Percentiles rank a stretch among this genome's conserved stretches.
Conservation (phyloP, 371 early-diverging fungal genomes). For the Mortierella sp. region DNA sequence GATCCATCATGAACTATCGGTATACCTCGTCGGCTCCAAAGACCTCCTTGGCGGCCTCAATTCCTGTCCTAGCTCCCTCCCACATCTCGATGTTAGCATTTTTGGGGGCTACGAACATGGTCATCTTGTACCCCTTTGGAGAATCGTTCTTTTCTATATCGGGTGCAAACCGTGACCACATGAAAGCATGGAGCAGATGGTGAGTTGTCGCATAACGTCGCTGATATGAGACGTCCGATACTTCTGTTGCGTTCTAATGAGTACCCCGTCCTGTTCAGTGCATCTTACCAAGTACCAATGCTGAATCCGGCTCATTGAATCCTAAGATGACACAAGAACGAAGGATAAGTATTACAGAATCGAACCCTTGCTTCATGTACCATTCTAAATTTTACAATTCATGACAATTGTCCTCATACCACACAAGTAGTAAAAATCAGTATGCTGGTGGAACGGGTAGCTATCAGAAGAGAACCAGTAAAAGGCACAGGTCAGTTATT, state of each 20-base stretch:
- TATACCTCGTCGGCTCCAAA: slow-evolving; percentile 93
- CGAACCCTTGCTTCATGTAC: background rate
- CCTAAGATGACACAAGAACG: slow-evolving; percentile 61
- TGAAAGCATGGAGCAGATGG: background rate
- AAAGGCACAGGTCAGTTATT: background rate
- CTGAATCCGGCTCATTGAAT: slow-evolving; percentile 93
- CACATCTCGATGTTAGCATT: slow-evolving; percentile 85
- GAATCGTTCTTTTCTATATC: slow-evolving; percentile 69
- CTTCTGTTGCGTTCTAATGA: too few relatives aligned
- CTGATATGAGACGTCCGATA: too few relatives aligned
- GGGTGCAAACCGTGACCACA: background rate
- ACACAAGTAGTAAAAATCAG: slow-evolving; percentile 89
- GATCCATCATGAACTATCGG: slow-evolving; percentile 15
- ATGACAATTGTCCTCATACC: slow-evolving; percentile 31
- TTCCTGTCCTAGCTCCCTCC: slow-evolving; percentile 94
- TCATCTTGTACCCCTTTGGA: slow-evolving; percentile 82
- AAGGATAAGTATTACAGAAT: background rate
- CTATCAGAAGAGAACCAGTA: slow-evolving; percentile 40
- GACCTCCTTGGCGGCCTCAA: slow-evolving; percentile 79
- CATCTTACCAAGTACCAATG: slow-evolving; percentile 76
- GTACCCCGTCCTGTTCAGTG: background rate
- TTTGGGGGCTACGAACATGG: slow-evolving; percentile 87
- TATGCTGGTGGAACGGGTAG: slow-evolving; percentile 95
- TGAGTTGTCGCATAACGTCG: background rate
- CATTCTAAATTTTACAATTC: background rate